Base-by-base conservation (phyloP, 2,329 filamentous ascomycete genomes). In the Xylariomycetidae sp. region DNA sequence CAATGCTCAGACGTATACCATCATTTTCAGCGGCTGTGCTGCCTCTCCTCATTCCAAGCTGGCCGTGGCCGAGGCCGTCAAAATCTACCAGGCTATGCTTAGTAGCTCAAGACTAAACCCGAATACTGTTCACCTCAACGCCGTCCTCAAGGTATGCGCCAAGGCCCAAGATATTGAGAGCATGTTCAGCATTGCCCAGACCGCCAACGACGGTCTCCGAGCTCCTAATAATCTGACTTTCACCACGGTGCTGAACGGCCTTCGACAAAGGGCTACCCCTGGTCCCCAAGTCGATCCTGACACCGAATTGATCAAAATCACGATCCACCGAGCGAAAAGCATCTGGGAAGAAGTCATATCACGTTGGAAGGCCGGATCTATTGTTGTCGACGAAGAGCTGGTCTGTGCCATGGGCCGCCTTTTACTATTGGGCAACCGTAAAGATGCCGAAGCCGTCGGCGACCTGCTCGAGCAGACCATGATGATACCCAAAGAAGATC, bases 41-140 rank as follows among this genome's bases (percentile, higher is more conserved):
- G 62, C 69, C 26, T 77, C 81, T 12, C 55, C 72, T 2, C 72
- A 82, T 38, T 61, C 70, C 1, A 66, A 72, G 27, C 58, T 76
- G 18, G 80, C 80, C 30, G 71, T 92, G 5, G 58, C 69, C 35
- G 80, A 84, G 45, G 87, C 88, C 0, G 60, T 89, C 28, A 74
- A 76, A 38, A 69, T 95, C 32, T 97, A 94, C 64, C 74, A 86
- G 46, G 78, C 78, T 34, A 84, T 97, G 63, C 70, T 72, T 25
- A 70, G 69, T 4, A 70, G 77, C 22, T 78, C 74, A 1, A 67
- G 70, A 6, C 67, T 94, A 31, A 71, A 80, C 44, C 83, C 85
- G 12, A 85, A 80, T 46, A 83, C 82, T 22, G 84, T 87, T 36
- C 92, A 97, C 53, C 79, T 86, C 42, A 98, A 98, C 56, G 86